These are phyloP conservation scores for Calonectria fujianensis DNA, from an alignment of 2,329 filamentous ascomycete genomes.

Conservation along the genomic window DNA sequence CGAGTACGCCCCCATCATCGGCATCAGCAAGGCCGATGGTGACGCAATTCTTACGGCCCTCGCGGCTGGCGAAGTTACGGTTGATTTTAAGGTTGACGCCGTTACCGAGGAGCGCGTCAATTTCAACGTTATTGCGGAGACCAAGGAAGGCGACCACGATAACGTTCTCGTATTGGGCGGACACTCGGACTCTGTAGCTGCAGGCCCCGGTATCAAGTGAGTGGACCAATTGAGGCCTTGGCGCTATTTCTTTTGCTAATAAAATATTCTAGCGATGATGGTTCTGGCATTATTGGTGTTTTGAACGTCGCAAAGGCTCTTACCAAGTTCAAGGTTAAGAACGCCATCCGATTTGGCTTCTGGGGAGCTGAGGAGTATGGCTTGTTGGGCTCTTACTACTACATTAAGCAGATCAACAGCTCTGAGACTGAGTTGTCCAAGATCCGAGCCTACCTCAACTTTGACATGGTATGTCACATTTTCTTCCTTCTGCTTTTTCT, in stretches of 20 bases:
- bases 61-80: slow-evolving; percentile 57
- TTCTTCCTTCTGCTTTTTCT: accelerated
- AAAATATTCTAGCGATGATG: slow-evolving; percentile 68
- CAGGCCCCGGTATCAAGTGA: slow-evolving; percentile 75
- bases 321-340: slow-evolving; percentile 66
- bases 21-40: slow-evolving; percentile 70
- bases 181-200: slow-evolving; percentile 69
- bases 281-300: slow-evolving; percentile 71
- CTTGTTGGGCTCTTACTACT: slow-evolving; percentile 69
- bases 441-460: slow-evolving; percentile 74
- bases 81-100: slow-evolving; percentile 65
- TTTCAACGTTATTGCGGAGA: slow-evolving; percentile 72
- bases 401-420: slow-evolving; percentile 64
- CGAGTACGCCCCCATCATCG: slow-evolving; percentile 70
- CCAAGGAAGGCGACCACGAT: slow-evolving; percentile 67
- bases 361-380: slow-evolving; percentile 73
- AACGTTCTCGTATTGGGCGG: slow-evolving; percentile 70
- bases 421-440: slow-evolving; percentile 68
- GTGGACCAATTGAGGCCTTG: slow-evolving; percentile 20
- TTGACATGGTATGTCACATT: slow-evolving; percentile 69
- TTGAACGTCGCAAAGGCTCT: slow-evolving; percentile 68
- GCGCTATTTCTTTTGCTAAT: slow-evolving; percentile 1
- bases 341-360: slow-evolving; percentile 70
- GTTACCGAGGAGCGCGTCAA: slow-evolving; percentile 68
- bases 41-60: slow-evolving; percentile 57